Conservation (phyloP, 352 stramenopile genomes). For the Globisporangium lucens region DNA sequence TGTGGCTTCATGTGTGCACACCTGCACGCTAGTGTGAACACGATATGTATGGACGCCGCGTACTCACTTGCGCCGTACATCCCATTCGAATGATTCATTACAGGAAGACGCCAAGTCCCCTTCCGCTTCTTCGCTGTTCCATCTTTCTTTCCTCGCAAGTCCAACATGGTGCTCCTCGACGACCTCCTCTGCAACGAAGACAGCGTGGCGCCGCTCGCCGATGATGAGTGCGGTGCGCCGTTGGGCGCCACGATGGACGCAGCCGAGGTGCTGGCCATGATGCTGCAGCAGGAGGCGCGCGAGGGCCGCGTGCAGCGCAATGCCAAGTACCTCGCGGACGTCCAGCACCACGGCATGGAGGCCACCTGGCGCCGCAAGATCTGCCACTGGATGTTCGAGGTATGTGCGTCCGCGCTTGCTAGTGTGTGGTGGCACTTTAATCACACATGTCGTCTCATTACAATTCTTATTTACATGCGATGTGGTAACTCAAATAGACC, state of each 20-base stretch:
- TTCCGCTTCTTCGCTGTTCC: background rate
- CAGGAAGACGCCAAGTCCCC: constrained; percentile 6
- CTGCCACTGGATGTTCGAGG: constrained; percentile 52
- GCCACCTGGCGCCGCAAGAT: constrained; percentile 40
- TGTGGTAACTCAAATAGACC: constrained; percentile 20
- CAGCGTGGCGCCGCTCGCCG: constrained; percentile 13
- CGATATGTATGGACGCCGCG: background rate
- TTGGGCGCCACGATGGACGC: constrained; percentile 11
- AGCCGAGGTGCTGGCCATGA: constrained; percentile 24
- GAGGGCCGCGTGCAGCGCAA: constrained; percentile 21
- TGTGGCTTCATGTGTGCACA: background rate
- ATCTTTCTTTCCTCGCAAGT: background rate
- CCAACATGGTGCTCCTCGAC: constrained; percentile 18
- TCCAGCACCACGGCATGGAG: constrained; percentile 45
- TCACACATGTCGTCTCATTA: background rate
- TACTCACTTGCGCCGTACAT: background rate
- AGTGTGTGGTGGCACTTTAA: background rate
- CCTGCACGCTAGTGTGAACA: background rate
- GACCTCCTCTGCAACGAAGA: constrained; percentile 36
- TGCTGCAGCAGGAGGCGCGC: constrained; percentile 26
- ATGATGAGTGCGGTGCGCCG: constrained; percentile 2
- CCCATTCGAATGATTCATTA: constrained; percentile 12
- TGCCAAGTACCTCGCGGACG: constrained; percentile 26
- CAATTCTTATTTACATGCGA: background rate
- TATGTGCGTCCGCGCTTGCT: constrained; percentile 7